Conservation (phyloP, 352 stramenopile species). For the Pythium plurisporium region DNA sequence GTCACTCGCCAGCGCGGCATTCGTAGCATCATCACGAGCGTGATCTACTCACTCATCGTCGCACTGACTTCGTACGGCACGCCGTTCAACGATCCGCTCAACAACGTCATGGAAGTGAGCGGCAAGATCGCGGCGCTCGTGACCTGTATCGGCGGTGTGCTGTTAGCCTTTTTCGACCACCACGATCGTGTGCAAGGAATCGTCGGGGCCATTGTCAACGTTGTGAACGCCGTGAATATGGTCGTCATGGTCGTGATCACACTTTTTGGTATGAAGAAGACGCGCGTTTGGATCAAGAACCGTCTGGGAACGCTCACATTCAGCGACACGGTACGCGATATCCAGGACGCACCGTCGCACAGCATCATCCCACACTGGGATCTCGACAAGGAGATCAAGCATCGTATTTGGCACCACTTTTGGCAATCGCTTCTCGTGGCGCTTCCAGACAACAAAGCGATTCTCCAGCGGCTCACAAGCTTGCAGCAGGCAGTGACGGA, state of each 20-base stretch:
- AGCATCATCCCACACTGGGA: constrained; percentile 34
- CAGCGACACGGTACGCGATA: constrained; percentile 32
- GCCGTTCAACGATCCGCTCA: constrained; percentile 42
- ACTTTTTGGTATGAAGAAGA: constrained; percentile 26
- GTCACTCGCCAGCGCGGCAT: constrained; percentile 7
- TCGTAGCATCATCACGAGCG: constrained; percentile 17
- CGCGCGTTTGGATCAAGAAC: constrained; percentile 27
- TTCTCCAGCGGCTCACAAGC: no score
- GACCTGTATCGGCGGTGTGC: constrained; percentile 27
- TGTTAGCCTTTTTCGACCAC: constrained; percentile 23
- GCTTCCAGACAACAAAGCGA: constrained; percentile 19
- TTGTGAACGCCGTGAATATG: constrained; percentile 35
- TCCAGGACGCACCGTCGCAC: constrained; percentile 22
- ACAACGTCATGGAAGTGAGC: constrained; percentile 48
- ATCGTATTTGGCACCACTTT: constrained; percentile 53
- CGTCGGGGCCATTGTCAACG: constrained; percentile 24
- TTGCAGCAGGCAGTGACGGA: constrained; percentile 23
- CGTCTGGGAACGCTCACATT: constrained; percentile 31
- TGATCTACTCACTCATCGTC: constrained; percentile 27
- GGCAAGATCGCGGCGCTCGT: constrained; percentile 30
- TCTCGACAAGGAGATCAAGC: constrained; percentile 36
- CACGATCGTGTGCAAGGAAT: constrained; percentile 19
- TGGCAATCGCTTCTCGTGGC: constrained; percentile 36
- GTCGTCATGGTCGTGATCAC: constrained; percentile 34
- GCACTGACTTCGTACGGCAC: constrained; percentile 29